Evolutionary conservation across 2,329 filamentous ascomycete genomes (phyloP).

Genomic region (Alternaria triticimaculans): DNA sequence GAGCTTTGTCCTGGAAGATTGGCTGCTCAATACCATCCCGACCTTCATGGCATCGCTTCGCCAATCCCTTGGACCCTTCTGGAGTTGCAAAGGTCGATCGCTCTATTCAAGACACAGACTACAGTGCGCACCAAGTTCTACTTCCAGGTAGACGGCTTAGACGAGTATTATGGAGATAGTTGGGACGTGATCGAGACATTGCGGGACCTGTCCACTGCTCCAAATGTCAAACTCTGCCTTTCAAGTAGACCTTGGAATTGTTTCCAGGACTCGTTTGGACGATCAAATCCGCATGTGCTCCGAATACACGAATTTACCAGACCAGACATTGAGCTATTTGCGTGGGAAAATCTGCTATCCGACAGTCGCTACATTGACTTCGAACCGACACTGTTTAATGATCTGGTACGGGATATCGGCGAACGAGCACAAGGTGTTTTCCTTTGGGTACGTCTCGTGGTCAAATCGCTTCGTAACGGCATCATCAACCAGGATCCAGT

Average conservation of each 20-base stretch:
- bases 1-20: fast-evolving
- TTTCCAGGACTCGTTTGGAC: background rate
- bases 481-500: no score
- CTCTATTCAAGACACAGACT: fast-evolving
- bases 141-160: background rate
- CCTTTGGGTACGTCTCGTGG: no score
- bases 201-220: fast-evolving
- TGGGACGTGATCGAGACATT: background rate
- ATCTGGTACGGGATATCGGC: no score
- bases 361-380: fast-evolving
- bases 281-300: background rate
- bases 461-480: no score
- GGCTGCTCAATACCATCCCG: fast-evolving
- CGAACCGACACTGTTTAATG: fast-evolving
- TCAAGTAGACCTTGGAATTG: background rate
- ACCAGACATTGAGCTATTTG: background rate
- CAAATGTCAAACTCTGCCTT: background rate
- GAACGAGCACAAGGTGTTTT: no score
- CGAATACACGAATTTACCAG: fast-evolving
- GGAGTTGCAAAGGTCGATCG: fast-evolving
- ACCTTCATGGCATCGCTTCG: fast-evolving
- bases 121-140: background rate
- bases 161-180: background rate
- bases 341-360: background rate
- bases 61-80: background rate